phyloP scores from a whole-genome alignment of 805 yeast genomes.

The Pichia phayaonensis region DNA sequence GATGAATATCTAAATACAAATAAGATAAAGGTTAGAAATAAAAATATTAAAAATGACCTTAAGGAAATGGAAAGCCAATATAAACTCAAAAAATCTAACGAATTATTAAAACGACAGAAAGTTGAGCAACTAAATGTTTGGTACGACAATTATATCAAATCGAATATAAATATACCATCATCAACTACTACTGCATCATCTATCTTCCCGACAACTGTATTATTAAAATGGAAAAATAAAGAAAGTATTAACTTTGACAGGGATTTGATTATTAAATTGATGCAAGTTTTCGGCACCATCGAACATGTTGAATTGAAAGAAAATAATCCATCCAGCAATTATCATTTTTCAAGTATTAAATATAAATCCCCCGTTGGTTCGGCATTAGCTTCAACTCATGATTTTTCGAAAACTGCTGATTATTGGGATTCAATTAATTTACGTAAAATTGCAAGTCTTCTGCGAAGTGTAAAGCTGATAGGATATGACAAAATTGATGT shows the following conservation, averaged over 20 bases:
- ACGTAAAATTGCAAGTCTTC: conserved; percentile 39
- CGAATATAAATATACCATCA: conserved; percentile 13
- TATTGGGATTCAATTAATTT: conserved; percentile 41
- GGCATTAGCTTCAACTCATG: conserved; percentile 32
- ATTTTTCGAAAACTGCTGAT: conserved; percentile 33
- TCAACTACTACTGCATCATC: conserved; percentile 9
- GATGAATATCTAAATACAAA: conserved; percentile 13
- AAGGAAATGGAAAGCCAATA: background rate
- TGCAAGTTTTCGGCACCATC: conserved; percentile 41
- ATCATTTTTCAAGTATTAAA: conserved; percentile 33
- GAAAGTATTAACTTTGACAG: conserved; percentile 29
- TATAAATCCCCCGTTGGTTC: conserved; percentile 26
- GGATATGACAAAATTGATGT: conserved; percentile 2
- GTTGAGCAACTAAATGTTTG: background rate
- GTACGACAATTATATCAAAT: conserved; percentile 3
- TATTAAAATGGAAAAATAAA: conserved; percentile 39
- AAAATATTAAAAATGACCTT: background rate
- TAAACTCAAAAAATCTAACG: background rate
- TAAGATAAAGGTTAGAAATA: background rate
- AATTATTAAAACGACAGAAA: background rate
- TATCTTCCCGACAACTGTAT: background rate
- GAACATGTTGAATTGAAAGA: conserved; percentile 9
- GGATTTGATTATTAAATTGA: conserved; percentile 31
- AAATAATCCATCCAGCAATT: conserved; percentile 18
- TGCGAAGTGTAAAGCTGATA: conserved; percentile 26